A percentile compares a stretch with the other conserved stretches of the same genome.
Evolutionary conservation across 352 stramenopile species (phyloP).

Genomic region (Globisporangium okanoganense): DNA sequence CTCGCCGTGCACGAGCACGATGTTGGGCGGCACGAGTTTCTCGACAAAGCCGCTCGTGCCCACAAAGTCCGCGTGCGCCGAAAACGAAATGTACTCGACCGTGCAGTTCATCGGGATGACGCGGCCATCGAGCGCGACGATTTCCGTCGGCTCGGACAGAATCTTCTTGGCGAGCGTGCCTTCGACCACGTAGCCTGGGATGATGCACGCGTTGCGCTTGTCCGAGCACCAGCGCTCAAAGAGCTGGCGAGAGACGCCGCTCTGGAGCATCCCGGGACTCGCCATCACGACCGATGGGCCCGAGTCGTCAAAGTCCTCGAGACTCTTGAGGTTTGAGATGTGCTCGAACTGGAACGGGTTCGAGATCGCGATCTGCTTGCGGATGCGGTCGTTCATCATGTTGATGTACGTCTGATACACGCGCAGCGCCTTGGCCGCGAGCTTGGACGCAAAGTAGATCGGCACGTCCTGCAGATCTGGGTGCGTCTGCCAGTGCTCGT

Average conservation of each 20-base stretch:
- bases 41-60: conserved; percentile 96
- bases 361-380: conserved; percentile 96
- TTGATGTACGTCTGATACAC: conserved; percentile 99
- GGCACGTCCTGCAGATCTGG: conserved; percentile 94
- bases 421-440: conserved; percentile 93
- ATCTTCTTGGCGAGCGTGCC: conserved; percentile 98
- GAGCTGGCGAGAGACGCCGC: conserved; percentile 95
- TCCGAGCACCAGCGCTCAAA: conserved; percentile 98
- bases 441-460: conserved; percentile 98
- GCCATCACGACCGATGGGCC: conserved; percentile 98
- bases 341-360: conserved; percentile 98
- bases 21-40: conserved; percentile 90
- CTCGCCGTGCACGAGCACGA: conserved; percentile 96
- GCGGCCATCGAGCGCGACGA: conserved; percentile 92
- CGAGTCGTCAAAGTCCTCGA: conserved; percentile 97
- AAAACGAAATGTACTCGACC: conserved; percentile 98
- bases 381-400: conserved; percentile 99
- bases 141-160: conserved; percentile 93
- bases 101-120: conserved; percentile 93
- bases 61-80: conserved; percentile 96
- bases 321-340: conserved; percentile 96
- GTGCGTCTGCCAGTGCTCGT: conserved; percentile 98
- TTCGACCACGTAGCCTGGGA: conserved; percentile 99
- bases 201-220: conserved; percentile 98
- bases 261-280: conserved; percentile 98